Evolutionary conservation across 495 filamentous ascomycete genomes (phyloP), one percentile per base, ranked within the genome.

Genomic region (Evernia prunastri): DNA sequence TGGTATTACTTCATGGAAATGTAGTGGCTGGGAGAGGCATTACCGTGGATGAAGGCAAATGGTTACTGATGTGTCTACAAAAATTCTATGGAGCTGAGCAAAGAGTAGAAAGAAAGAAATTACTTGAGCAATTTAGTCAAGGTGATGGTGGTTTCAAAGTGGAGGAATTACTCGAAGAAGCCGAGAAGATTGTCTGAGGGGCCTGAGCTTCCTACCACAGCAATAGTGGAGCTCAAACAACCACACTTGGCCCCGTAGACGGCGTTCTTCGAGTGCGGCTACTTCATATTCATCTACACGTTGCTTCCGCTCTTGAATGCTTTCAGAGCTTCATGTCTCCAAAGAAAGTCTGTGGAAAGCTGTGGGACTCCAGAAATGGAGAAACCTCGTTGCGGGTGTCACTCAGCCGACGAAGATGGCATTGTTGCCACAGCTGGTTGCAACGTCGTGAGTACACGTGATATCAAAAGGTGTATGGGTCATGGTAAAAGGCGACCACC

Each of bases 51-150:
- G 87, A 97, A 71, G 91, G 88, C 33, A 84, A 83, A 73, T 96
- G 89, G 91, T 72, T 98, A 69, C 81, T 95, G n/a, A 89, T 96
- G 82, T 90, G 91, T 56, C 75, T 98, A 78, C 94, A 97, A 82
- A 87, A 90, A 75, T 98, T 97, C 74, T 98, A 97, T 72, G 91
- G 87, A 18, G 81, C 80, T 3, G 78, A 78, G 13, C 84, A 80
- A 9, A 75, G 66, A 61, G 80, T 79, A 4, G 66, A 62, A 64
- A 77, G 79, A 39, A 84, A 80, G 72, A 78, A 81, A 77, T 71
- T 97, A 72, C 73, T 97, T 72, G 87, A 90, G 73, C 85, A 86
- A 81, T 97, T 97, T 73, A 87, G 81, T 8, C 77, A 76, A 62
- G 93, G 92, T 2, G 92, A 93, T 76, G 75, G 77, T 66, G 76